Evolutionary conservation across 495 filamentous ascomycete species (phyloP), one percentile per base, ranked within the genome.

Genomic region (Aspergillus olivimuriae): DNA sequence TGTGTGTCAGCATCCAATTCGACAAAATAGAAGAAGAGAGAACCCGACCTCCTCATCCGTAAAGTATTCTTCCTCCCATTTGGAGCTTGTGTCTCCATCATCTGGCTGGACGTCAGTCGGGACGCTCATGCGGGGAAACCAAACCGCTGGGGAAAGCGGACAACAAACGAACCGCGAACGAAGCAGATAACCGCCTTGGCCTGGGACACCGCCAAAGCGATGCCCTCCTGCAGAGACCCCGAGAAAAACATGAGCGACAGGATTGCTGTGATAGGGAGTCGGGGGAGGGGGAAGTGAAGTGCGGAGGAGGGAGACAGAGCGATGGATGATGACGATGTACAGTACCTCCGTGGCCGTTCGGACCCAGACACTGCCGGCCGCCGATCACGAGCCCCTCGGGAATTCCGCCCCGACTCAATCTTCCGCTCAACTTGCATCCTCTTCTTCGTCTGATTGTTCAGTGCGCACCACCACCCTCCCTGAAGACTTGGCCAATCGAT

Each of bases 11-110:
- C n/a, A n/a, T n/a, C 30, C n/a, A 10, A 33, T 22, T 17, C 39
- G 12, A 8, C 21, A 0, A 35, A 30, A 4, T 10, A 36, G 20
- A n/a, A 16, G 4, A 6, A 15, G 12, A 12, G 5, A 14, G 16
- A 44, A 47, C n/a, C n/a, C n/a, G n/a, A n/a, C 41, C 36, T 50
- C 84, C 41, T 77, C 69, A 10, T 75, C 77, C 11, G 61, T 56
- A 14, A 94, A 75, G 55, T 82, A 88, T 14, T 85, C 79, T 30
- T 80, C 55, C 59, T 95, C 86, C 91, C 91, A 97, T 46, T 57
- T 58, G 34, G 61, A 53, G 60, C 85, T 88, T 53, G 83, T 78
- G 34, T 77, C 59, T 14, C 68, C 66, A 33, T 77, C 76, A 58
- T 94, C 88, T 85, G 51, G 18, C 12, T 9, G 37, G 34, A 11